phyloP scores from a whole-genome alignment of 495 filamentous ascomycete species.

The Penicillium canescens region DNA sequence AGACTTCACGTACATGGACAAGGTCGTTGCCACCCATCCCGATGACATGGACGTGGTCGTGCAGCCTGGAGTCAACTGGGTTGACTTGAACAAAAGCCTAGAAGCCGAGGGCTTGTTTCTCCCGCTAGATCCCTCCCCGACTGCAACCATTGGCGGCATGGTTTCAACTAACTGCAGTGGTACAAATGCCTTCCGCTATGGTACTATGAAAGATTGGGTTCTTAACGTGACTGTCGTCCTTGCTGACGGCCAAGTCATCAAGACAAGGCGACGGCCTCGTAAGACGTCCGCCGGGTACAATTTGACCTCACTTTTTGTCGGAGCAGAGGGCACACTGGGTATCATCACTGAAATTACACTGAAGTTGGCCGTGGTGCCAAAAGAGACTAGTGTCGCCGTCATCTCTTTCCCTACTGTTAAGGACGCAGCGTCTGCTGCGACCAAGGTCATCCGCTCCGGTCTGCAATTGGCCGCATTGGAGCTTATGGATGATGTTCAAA shows the following conservation, averaged over 20 bases:
- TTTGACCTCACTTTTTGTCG: constrained; percentile 80
- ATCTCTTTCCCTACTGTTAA: constrained; percentile 76
- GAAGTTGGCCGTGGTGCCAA: constrained; percentile 78
- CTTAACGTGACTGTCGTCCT: constrained; percentile 87
- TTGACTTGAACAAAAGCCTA: constrained; percentile 79
- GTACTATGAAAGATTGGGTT: constrained; percentile 97
- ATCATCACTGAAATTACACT: constrained; percentile 87
- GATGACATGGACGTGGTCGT: constrained; percentile 92
- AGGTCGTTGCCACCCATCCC: constrained; percentile 73
- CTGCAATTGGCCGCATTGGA: constrained; percentile 74
- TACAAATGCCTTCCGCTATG: constrained; percentile 91
- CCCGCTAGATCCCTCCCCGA: constrained; percentile 75
- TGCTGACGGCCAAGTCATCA: constrained; percentile 88
- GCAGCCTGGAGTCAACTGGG: constrained; percentile 86
- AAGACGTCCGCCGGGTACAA: constrained; percentile 91
- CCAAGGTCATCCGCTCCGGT: constrained; percentile 74
- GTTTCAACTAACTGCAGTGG: constrained; percentile 91
- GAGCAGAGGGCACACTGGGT: constrained; percentile 87
- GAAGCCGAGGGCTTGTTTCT: constrained; percentile 81
- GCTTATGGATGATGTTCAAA: constrained; percentile 90
- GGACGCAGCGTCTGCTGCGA: constrained; percentile 78
- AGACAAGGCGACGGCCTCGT: constrained; percentile 60
- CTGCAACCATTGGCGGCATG: constrained; percentile 90
- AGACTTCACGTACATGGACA: constrained; percentile 88
- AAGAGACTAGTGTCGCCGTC: constrained; percentile 76